Evolutionary conservation across 495 filamentous ascomycete species (phyloP).

Genomic region (Oleoguttula mirabilis): DNA sequence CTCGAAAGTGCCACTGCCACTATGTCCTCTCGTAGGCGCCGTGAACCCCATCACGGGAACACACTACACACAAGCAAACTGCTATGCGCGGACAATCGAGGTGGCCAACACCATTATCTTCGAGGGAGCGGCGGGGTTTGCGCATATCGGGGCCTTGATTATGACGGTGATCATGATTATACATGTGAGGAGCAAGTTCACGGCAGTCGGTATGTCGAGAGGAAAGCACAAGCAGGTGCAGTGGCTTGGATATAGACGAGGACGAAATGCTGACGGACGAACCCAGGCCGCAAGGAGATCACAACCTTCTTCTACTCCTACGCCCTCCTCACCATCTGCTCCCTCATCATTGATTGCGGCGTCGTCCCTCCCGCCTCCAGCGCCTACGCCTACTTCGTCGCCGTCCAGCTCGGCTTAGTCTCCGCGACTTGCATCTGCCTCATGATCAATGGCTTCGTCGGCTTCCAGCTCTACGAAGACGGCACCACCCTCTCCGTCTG

Average conservation of each 20-base stretch:
- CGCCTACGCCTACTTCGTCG: constrained; percentile 82
- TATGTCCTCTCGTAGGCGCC: constrained; percentile 76
- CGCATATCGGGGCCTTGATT: constrained; percentile 79
- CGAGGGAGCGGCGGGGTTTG: constrained; percentile 77
- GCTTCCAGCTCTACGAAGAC: constrained; percentile 97
- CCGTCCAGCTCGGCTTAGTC: constrained; percentile 78
- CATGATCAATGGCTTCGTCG: constrained; percentile 94
- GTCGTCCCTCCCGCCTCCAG: constrained; percentile 72
- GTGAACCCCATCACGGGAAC: constrained; percentile 49
- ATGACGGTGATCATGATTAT: constrained; percentile 97
- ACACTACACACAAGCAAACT: constrained; percentile 74
- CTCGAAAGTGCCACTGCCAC: constrained; percentile 66
- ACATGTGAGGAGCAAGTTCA: constrained; percentile 95
- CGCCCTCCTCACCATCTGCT: constrained; percentile 76
- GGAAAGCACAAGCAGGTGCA: neutral
- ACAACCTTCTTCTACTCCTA: constrained; percentile 96
- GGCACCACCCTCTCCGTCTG: constrained; percentile 92
- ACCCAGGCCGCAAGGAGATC: constrained; percentile 89
- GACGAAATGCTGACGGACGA: neutral
- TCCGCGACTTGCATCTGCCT: constrained; percentile 82
- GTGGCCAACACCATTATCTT: constrained; percentile 98
- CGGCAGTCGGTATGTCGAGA: constrained; percentile 73
- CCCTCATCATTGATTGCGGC: constrained; percentile 84
- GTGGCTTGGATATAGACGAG: neutral
- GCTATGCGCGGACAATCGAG: constrained; percentile 91